phyloP scores from a whole-genome alignment of 2,329 filamentous ascomycete genomes.

The Phaeosphaeria sp. region DNA sequence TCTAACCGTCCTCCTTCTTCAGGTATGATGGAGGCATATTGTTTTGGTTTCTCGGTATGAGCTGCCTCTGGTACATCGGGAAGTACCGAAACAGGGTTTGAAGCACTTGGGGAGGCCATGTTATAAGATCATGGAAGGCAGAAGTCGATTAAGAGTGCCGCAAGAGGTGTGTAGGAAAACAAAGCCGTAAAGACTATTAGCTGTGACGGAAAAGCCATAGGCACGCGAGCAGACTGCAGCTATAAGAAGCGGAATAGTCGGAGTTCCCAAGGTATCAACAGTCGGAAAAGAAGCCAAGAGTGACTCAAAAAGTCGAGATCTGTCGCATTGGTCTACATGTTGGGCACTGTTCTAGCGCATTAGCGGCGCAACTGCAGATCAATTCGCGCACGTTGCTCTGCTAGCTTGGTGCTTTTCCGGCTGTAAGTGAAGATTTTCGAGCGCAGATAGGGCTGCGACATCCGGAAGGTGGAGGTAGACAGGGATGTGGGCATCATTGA shows the following conservation, averaged over 20 bases:
- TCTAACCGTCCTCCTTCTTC: slow-evolving; percentile 26
- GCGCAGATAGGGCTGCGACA: slow-evolving; percentile 16
- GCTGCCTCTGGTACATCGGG: slow-evolving; percentile 16
- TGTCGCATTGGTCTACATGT: slow-evolving; percentile 15
- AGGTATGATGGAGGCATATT: slow-evolving; percentile 40
- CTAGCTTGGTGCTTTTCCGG: slow-evolving; percentile 38
- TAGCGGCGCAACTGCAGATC: slow-evolving; percentile 15
- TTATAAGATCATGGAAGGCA: slow-evolving; percentile 33
- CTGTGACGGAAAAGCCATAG: slow-evolving; percentile 4
- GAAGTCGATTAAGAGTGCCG: neutral
- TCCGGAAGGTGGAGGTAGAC: slow-evolving; percentile 32
- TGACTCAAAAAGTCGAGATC: slow-evolving; percentile 13
- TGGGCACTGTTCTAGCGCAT: slow-evolving; percentile 14
- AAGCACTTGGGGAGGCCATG: slow-evolving; percentile 36
- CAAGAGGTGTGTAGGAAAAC: neutral
- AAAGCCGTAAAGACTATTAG: slow-evolving; percentile 1
- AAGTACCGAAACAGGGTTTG: slow-evolving; percentile 15
- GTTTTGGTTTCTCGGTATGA: slow-evolving; percentile 33
- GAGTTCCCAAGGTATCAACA: neutral
- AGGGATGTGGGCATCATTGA: slow-evolving; percentile 18
- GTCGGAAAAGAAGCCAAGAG: slow-evolving; percentile 8
- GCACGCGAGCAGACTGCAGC: slow-evolving; percentile 4
- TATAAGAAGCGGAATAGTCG: slow-evolving; percentile 4
- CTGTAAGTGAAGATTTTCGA: slow-evolving; percentile 24
- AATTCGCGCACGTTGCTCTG: slow-evolving; percentile 28